Base-by-base conservation (phyloP, 1,284 basidiomycete species). In the Bjerkandera adusta region DNA sequence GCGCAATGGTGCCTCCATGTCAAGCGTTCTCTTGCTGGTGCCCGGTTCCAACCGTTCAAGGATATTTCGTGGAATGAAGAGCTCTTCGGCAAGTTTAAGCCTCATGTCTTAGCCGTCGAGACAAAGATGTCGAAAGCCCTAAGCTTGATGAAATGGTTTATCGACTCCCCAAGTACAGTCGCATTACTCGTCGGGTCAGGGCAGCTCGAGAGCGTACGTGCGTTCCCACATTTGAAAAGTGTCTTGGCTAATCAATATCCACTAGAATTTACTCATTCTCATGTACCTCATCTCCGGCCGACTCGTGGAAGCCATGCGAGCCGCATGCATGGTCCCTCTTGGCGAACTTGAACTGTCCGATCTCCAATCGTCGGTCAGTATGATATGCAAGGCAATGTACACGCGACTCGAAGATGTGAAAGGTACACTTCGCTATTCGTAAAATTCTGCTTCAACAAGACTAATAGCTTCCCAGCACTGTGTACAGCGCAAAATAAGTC, bases 191-290 rank as follows among this genome's bases (percentile, higher is more conserved):
- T 55, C 0, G 59, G 60, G 0, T 48, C 53, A 1, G 60, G 57
- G 2, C 39, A 61, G 10, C 52, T 59, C 7, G 63, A 63, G 47
- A 53, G 56, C 49, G 63, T 62, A n/a, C 25, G 54, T 13, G 21
- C 20, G 3, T 15, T 11, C n/a, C n/a, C n/a, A n/a, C n/a, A 29
- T 10, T 30, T n/a, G n/a, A n/a, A n/a, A n/a, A n/a, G n/a, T n/a
- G n/a, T n/a, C n/a, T n/a, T n/a, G n/a, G n/a, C n/a, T n/a, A n/a
- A n/a, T n/a, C n/a, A n/a, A n/a, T n/a, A n/a, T n/a, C n/a, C n/a
- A n/a, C n/a, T n/a, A 75, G 73, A 71, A 67, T 52, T 44, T 58
- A 3, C 52, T 58, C 11, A 55, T 53, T 1, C 38, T 60, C 16
- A 27, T 58, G 1, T 58, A 55, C 37, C 53, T 60, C 10, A 40